These are phyloP conservation scores for Verticillium isaacii DNA, from an alignment of 2,329 filamentous ascomycete genomes.

Conservation along the genomic window DNA sequence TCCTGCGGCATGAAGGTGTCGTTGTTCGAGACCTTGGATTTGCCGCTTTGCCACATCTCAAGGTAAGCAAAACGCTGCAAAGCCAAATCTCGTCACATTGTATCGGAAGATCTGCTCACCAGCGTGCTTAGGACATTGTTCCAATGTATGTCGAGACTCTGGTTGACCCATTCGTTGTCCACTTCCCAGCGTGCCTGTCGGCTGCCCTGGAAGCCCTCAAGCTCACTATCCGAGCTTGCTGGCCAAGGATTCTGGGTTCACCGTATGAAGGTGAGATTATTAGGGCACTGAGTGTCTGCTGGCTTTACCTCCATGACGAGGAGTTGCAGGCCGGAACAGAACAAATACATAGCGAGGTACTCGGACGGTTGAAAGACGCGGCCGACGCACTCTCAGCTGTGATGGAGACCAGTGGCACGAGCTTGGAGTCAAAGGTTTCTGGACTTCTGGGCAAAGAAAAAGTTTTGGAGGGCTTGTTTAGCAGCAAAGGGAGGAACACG, in stretches of 20 bases:
- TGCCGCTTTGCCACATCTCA: constrained; percentile 61
- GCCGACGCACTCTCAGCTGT: constrained; percentile 27
- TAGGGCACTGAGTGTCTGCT: constrained; percentile 57
- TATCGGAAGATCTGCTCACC: constrained; percentile 3
- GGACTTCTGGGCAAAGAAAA: constrained; percentile 7
- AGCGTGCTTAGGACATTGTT: constrained; percentile 51
- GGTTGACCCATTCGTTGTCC: constrained; percentile 61
- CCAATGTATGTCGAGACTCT: constrained; percentile 62
- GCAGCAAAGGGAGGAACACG: not conserved
- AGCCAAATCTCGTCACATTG: not conserved
- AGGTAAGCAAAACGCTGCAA: constrained; percentile 33
- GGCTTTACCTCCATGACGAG: constrained; percentile 49
- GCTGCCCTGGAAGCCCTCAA: constrained; percentile 50
- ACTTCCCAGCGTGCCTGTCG: constrained; percentile 47
- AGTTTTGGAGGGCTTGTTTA: not conserved
- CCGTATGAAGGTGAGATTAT: constrained; percentile 61
- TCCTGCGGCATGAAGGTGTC: constrained; percentile 44
- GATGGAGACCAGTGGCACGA: not conserved
- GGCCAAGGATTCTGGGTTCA: constrained; percentile 57
- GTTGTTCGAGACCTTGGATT: constrained; percentile 56
- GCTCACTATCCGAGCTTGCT: constrained; percentile 56
- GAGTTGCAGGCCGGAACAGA: constrained; percentile 18
- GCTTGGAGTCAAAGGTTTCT: constrained; percentile 15
- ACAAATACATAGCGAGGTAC: constrained; percentile 18
- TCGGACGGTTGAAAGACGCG: constrained; percentile 25